Conservation (phyloP, 2,329 filamentous ascomycete genomes). For the Cladosporium austrohemisphaericum region DNA sequence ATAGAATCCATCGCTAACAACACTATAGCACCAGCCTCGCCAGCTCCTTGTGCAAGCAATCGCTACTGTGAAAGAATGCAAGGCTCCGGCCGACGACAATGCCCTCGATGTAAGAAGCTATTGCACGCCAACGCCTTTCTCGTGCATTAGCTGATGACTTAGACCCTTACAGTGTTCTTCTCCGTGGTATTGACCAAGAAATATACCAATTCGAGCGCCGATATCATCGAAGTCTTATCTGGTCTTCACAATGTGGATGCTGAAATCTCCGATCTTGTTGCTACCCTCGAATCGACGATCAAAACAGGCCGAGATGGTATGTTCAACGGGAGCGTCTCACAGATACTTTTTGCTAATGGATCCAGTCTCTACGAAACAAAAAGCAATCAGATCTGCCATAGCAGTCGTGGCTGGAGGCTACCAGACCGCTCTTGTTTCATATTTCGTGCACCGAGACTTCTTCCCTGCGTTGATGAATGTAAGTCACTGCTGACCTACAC, state of each 20-base stretch:
- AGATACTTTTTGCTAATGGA: slow-evolving; percentile 13
- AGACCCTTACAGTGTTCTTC: slow-evolving; percentile 90
- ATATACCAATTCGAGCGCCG: slow-evolving; percentile 91
- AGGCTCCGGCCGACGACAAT: slow-evolving; percentile 64
- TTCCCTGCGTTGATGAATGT: slow-evolving; percentile 96
- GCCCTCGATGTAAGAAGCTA: slow-evolving; percentile 77
- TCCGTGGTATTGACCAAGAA: slow-evolving; percentile 78
- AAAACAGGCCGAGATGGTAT: slow-evolving; percentile 68
- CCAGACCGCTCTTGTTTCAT: slow-evolving; percentile 88
- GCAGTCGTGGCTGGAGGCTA: slow-evolving; percentile 90
- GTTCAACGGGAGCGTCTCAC: slow-evolving; percentile 35
- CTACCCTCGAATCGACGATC: slow-evolving; percentile 76
- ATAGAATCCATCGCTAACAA: not conserved
- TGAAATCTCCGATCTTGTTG: slow-evolving; percentile 84
- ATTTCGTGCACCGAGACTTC: slow-evolving; percentile 89
- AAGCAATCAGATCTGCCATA: slow-evolving; percentile 76
- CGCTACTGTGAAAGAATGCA: slow-evolving; percentile 59
- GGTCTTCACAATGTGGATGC: slow-evolving; percentile 84
- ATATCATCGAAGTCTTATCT: slow-evolving; percentile 85
- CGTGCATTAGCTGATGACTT: slow-evolving; percentile 41
- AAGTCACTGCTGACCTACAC: slow-evolving; percentile 21
- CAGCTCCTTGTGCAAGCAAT: slow-evolving; percentile 75
- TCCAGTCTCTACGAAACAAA: slow-evolving; percentile 68
- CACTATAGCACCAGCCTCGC: slow-evolving; percentile 59
- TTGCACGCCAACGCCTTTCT: not conserved